Base-by-base conservation (phyloP, 306 rosid species). In the Neltuma alba region DNA sequence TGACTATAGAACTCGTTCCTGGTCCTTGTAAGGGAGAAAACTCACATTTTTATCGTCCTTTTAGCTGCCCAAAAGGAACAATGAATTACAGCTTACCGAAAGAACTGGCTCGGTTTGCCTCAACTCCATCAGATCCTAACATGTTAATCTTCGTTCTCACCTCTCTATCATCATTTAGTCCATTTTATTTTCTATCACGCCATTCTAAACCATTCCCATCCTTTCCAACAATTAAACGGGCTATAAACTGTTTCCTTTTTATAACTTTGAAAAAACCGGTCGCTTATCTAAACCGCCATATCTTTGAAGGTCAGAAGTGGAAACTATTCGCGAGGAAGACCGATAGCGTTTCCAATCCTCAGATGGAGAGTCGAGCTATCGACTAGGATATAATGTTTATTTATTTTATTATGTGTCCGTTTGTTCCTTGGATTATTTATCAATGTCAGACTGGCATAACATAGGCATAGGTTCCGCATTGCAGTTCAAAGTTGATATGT, bases 401-500 rank as follows among this genome's bases (percentile, higher is more conserved):
- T 14, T 30, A 44, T 63, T 14, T 16, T 50, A 62, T 6, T 74
- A 31, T 41, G 9, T 81, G 42, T n/a, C 71, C 36, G 34, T 65
- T 45, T 45, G 25, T 72, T 63, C 28, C 12, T 60, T 61, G 11
- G 11, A n/a, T 6, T 48, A 48, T 82, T 44, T 62, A 18, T 71
- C 7, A n/a, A 38, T 48, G 34, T 15, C 13, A 0, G 50, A 23
- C 41, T 75, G 58, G 66, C 50, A 55, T 74, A 33, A 55, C 44
- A 40, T 73, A 31, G 70, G 61, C 37, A 25, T 54, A 66, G 31
- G 57, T 77, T 72, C 34, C 33, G 40, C 9, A 7, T 79, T 77
- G 72, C 76, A 95, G 99, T 76, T 91, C 99, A 44, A 95, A 92
- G 87, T 74, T 92, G 88, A 80, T 89, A 30, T 95, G 99, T 85